phyloP scores from a whole-genome alignment of 2,329 filamentous ascomycete genomes.

The Paecilomyces variotii region DNA sequence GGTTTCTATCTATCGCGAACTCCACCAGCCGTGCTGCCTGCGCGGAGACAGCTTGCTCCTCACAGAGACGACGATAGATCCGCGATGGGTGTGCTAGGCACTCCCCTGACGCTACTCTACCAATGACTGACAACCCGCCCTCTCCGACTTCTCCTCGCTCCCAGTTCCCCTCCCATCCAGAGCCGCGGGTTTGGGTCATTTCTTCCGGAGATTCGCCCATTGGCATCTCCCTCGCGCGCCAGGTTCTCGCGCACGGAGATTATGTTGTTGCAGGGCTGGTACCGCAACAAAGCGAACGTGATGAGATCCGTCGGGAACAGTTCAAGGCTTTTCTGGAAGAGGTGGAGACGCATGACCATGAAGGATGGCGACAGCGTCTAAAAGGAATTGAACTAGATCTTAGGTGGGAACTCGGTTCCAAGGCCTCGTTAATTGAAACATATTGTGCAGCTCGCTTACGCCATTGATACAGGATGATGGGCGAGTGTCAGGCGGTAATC shows the following conservation, averaged over 20 bases:
- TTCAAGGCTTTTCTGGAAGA: slow-evolving; percentile 70
- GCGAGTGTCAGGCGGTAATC: slow-evolving; percentile 74
- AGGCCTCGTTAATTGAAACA: neutral
- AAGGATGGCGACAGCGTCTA: slow-evolving; percentile 75
- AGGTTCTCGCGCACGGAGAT: slow-evolving; percentile 84
- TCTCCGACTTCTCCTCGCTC: slow-evolving; percentile 24
- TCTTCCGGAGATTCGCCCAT: slow-evolving; percentile 81
- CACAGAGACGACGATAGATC: slow-evolving; percentile 2
- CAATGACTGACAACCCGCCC: slow-evolving; percentile 29
- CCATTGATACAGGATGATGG: slow-evolving; percentile 41
- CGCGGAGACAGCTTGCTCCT: neutral
- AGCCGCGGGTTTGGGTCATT: slow-evolving; percentile 84
- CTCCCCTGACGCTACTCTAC: slow-evolving; percentile 13
- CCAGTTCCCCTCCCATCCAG: slow-evolving; percentile 53
- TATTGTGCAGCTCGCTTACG: neutral
- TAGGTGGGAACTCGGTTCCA: slow-evolving; percentile 28
- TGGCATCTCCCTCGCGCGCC: slow-evolving; percentile 70
- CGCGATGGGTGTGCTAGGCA: slow-evolving; percentile 21
- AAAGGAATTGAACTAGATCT: slow-evolving; percentile 53
- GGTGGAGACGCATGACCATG: slow-evolving; percentile 50
- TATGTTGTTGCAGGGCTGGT: slow-evolving; percentile 79
- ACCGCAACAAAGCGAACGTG: slow-evolving; percentile 64
- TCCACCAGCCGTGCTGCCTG: neutral
- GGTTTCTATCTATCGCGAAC: neutral
- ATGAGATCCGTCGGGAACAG: slow-evolving; percentile 66